Percentiles rank a stretch among this genome's conserved stretches.
phyloP scores from a whole-genome alignment of 192 early-diverging fungal species.

The Phlyctochytrium planicorne region DNA sequence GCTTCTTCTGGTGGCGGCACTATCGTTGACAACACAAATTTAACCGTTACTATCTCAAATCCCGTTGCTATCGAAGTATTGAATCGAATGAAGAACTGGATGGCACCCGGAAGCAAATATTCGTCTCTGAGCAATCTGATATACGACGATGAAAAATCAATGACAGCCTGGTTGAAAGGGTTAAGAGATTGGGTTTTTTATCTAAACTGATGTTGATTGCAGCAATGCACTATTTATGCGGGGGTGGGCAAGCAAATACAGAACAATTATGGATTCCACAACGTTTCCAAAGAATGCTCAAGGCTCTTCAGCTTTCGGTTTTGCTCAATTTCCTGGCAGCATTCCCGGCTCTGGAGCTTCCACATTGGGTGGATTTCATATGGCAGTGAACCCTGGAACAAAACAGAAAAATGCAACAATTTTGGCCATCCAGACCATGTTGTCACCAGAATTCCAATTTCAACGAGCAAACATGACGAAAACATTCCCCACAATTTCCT shows the following conservation, averaged over 20 bases:
- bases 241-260: constrained; percentile 14
- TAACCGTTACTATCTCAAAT: constrained; percentile 12
- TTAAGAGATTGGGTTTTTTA: not conserved
- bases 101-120: not conserved
- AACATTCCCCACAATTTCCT: constrained; percentile 16
- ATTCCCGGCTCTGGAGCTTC: no score
- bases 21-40: constrained; percentile 7
- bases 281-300: no score
- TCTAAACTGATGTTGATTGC: not conserved
- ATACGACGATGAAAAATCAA: not conserved
- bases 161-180: not conserved
- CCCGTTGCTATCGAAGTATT: constrained; percentile 5
- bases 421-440: constrained; percentile 13
- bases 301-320: no score
- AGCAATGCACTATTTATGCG: constrained; percentile 19
- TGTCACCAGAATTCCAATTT: constrained; percentile 12
- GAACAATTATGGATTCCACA: no score
- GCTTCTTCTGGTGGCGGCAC: constrained; percentile 9
- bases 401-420: constrained; percentile 5
- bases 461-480: not conserved
- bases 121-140: not conserved
- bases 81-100: not conserved
- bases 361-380: constrained; percentile 30
- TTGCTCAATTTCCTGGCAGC: no score
- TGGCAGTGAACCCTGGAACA: constrained; percentile 22